Percentiles rank a stretch among this genome's conserved stretches.
Evolutionary conservation across 2,329 filamentous ascomycete species (phyloP).

Genomic region (Cladosporium sp.): DNA sequence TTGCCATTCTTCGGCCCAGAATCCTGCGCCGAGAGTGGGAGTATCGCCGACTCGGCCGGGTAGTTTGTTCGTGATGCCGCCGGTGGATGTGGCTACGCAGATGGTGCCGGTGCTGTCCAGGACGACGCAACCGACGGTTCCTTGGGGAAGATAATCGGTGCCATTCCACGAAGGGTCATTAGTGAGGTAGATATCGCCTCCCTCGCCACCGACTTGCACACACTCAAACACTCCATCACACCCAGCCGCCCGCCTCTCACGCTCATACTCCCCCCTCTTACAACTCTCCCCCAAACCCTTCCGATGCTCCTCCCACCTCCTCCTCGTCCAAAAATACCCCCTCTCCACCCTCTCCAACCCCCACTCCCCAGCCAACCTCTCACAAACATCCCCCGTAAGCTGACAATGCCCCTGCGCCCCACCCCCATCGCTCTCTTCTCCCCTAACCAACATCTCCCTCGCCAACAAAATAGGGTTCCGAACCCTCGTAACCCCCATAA

Average conservation of each 20-base stretch:
- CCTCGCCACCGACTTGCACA: background rate
- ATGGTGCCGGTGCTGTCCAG: slow-evolving; percentile 74
- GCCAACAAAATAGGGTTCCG: slow-evolving; percentile 79
- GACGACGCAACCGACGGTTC: slow-evolving; percentile 81
- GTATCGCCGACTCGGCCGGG: slow-evolving; percentile 85
- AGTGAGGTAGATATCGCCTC: slow-evolving; percentile 4
- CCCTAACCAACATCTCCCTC: slow-evolving; percentile 67
- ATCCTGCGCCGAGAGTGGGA: slow-evolving; percentile 78
- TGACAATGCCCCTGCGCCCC: slow-evolving; percentile 70
- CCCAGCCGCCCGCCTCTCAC: slow-evolving; percentile 20
- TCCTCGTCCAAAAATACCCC: slow-evolving; percentile 76
- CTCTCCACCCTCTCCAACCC: slow-evolving; percentile 70
- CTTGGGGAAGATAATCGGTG: slow-evolving; percentile 73
- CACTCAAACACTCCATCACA: background rate
- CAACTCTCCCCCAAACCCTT: slow-evolving; percentile 56
- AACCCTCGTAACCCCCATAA: slow-evolving; percentile 72
- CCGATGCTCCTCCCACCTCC: slow-evolving; percentile 76
- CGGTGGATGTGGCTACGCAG: slow-evolving; percentile 67
- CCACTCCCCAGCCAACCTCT: slow-evolving; percentile 67
- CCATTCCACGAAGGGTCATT: slow-evolving; percentile 56
- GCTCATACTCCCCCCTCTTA: slow-evolving; percentile 45
- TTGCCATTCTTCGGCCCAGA: slow-evolving; percentile 86
- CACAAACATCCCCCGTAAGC: slow-evolving; percentile 67
- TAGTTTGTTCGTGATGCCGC: slow-evolving; percentile 86
- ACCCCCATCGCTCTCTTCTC: slow-evolving; percentile 61